Evolutionary conservation across 1,284 basidiomycete genomes (phyloP).

Genomic region (Coniferiporia weirii): DNA sequence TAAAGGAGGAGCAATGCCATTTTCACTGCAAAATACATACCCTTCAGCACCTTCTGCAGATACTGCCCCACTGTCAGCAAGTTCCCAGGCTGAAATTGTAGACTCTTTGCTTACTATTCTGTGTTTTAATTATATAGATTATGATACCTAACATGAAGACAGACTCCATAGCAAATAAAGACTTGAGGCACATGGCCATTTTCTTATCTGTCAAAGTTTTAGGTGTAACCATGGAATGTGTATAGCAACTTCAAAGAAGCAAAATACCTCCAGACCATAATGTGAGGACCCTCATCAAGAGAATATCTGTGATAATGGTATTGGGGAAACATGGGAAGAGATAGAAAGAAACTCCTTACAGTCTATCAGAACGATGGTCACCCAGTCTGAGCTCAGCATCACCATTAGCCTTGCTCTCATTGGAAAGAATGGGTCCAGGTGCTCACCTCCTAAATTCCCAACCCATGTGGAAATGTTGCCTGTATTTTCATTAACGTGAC

Average conservation of each 20-base stretch:
- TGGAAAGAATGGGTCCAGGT: not conserved
- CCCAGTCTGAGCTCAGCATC: not conserved
- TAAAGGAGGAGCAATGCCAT: not conserved
- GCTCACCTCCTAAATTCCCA: not conserved
- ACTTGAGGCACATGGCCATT: not conserved
- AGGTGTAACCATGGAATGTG: not conserved
- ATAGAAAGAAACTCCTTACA: not conserved
- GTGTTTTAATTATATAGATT: not conserved
- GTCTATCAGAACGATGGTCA: slow-evolving; percentile 3
- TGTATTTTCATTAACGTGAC: not conserved
- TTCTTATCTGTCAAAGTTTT: not conserved
- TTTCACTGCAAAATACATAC: too few relatives aligned
- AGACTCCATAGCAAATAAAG: not conserved
- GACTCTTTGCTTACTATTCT: not conserved
- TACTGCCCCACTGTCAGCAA: not conserved
- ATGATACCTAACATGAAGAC: not conserved
- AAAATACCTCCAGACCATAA: not conserved
- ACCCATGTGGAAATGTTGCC: not conserved
- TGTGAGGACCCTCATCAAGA: slow-evolving; percentile 1
- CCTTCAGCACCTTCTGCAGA: not conserved
- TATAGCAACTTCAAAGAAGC: not conserved
- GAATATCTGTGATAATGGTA: not conserved
- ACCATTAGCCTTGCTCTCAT: not conserved
- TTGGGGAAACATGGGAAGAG: not conserved
- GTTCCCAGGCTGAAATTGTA: not conserved